Evolutionary conservation across 257 asterid species (phyloP).

Genomic region (Primulina huaijiensis): DNA sequence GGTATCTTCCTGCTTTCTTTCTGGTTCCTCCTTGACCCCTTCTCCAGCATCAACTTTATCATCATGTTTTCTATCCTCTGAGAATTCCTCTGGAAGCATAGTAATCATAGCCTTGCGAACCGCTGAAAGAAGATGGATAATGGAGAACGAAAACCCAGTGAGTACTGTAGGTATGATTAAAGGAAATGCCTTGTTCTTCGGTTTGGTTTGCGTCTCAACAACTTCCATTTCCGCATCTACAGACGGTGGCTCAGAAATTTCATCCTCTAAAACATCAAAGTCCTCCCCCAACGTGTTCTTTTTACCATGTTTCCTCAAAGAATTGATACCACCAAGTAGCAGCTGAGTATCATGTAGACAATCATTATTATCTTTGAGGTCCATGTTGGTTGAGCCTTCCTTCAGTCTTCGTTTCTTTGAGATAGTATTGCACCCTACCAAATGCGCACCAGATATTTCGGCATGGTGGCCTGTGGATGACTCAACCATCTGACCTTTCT

Average conservation of each 20-base stretch:
- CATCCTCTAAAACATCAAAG: slow-evolving; percentile 43
- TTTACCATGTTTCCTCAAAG: slow-evolving; percentile 55
- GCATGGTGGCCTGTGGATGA: slow-evolving; percentile 39
- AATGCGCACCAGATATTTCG: slow-evolving; percentile 54
- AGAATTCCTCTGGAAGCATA: slow-evolving; percentile 67
- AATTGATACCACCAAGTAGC: slow-evolving; percentile 45
- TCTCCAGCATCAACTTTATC: slow-evolving; percentile 48
- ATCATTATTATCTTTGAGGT: slow-evolving; percentile 43
- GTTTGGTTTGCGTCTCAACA: slow-evolving; percentile 57
- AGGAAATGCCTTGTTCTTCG: slow-evolving; percentile 69
- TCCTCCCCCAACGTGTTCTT: slow-evolving; percentile 55
- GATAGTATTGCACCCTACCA: slow-evolving; percentile 63
- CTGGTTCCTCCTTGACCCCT: slow-evolving; percentile 46
- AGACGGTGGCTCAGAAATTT: slow-evolving; percentile 46
- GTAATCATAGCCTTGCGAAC: slow-evolving; percentile 85
- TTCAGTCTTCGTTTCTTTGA: slow-evolving; percentile 72
- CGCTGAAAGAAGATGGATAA: slow-evolving; percentile 93
- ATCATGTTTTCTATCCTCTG: slow-evolving; percentile 41
- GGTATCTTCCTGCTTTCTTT: slow-evolving; percentile 39
- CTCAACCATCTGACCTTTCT: slow-evolving; percentile 58
- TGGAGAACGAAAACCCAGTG: slow-evolving; percentile 84
- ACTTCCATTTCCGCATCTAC: slow-evolving; percentile 51
- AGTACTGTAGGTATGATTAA: slow-evolving; percentile 85
- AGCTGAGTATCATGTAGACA: slow-evolving; percentile 44
- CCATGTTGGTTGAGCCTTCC: slow-evolving; percentile 47